Conservation (phyloP, 441 rosid species). For the Arabidopsis lyrata region DNA sequence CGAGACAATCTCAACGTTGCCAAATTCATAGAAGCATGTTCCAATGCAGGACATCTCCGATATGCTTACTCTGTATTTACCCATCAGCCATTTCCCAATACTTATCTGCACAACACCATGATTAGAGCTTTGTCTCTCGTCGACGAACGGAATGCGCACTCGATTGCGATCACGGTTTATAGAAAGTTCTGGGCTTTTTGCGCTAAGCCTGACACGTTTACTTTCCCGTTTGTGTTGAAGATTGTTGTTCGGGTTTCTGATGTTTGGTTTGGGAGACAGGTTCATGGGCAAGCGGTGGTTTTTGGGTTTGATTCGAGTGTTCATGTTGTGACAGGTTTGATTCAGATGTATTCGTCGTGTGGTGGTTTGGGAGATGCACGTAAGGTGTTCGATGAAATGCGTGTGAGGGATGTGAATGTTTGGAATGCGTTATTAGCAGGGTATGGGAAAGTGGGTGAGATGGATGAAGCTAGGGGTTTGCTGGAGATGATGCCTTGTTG, state of each 20-base stretch:
- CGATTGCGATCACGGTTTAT: constrained; percentile 53
- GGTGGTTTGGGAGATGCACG: constrained; percentile 51
- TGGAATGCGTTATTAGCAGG: constrained; percentile 77
- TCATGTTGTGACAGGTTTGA: constrained; percentile 61
- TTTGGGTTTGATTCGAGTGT: constrained; percentile 50
- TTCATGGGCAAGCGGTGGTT: constrained; percentile 59
- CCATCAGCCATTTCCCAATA: constrained; percentile 40
- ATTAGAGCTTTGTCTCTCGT: constrained; percentile 59
- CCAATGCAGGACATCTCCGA: constrained; percentile 52
- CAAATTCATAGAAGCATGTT: constrained; percentile 57
- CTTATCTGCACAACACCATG: constrained; percentile 59
- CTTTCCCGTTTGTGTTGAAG: constrained; percentile 64
- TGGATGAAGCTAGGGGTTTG: constrained; percentile 55
- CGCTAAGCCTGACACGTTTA: constrained; percentile 65
- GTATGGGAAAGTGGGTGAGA: constrained; percentile 55
- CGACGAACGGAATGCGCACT: constrained; percentile 31
- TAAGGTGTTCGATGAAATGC: constrained; percentile 65
- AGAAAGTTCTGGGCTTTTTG: constrained; percentile 51
- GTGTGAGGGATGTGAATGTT: constrained; percentile 43
- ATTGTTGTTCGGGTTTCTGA: constrained; percentile 51
- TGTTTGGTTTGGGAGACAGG: constrained; percentile 58
- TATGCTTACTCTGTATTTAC: constrained; percentile 57
- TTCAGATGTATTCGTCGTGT: constrained; percentile 59
- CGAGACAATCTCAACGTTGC: constrained; percentile 50
- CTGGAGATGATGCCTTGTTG: constrained; percentile 57